phyloP scores from a whole-genome alignment of 2,329 filamentous ascomycete species.

The Delphinella strobiligena region DNA sequence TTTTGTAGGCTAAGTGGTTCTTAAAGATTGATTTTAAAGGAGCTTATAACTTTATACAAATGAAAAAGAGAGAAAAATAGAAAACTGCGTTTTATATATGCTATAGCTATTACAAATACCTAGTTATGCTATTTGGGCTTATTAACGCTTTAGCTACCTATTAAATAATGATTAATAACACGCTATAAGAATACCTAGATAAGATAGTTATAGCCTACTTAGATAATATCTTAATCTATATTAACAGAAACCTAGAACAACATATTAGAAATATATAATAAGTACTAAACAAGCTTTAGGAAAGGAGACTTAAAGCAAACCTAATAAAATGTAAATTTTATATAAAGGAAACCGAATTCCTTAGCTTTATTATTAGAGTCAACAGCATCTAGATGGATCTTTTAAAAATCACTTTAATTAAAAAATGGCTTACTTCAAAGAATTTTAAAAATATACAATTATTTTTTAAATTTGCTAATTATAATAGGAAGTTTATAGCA shows the following conservation, averaged over 20 bases:
- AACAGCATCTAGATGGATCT: constrained; percentile 17
- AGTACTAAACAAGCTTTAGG: constrained; percentile 15
- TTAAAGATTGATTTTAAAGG: constrained; percentile 15
- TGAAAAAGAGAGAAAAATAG: constrained; percentile 16
- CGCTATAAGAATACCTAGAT: constrained; percentile 15
- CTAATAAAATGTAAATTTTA: constrained; percentile 22
- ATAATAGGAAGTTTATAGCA: constrained; percentile 10
- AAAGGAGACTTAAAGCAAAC: constrained; percentile 12
- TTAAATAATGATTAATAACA: constrained; percentile 18
- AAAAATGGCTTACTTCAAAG: constrained; percentile 14
- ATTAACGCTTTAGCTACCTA: constrained; percentile 12
- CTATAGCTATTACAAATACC: constrained; percentile 15
- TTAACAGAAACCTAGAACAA: constrained; percentile 12
- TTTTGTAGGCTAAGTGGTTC: no score
- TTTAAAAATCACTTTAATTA: constrained; percentile 16
- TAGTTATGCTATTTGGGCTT: constrained; percentile 17
- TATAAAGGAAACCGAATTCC: constrained; percentile 17
- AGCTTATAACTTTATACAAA: constrained; percentile 16
- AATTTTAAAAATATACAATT: constrained; percentile 13
- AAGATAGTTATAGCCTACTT: constrained; percentile 14
- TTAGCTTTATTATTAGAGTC: constrained; percentile 19
- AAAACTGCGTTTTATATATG: constrained; percentile 12
- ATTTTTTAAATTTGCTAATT: constrained; percentile 12
- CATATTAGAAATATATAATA: constrained; percentile 15
- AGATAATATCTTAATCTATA: constrained; percentile 19